Evolutionary conservation across 2,329 filamentous ascomycete genomes (phyloP).

Genomic region (Pseudogymnoascus pannorum): DNA sequence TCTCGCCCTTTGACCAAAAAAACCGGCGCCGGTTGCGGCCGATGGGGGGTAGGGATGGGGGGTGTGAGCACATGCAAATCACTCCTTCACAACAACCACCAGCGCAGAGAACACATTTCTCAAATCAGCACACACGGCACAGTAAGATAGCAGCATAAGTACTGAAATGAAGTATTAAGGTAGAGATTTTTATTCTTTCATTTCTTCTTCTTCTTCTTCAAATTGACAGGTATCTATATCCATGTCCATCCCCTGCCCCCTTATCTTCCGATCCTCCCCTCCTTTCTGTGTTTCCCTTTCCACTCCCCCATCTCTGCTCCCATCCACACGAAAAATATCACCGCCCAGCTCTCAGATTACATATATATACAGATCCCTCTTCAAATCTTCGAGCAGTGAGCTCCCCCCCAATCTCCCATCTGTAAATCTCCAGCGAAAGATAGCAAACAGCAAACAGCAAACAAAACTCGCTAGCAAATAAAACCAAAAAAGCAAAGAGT

Average conservation of each 20-base stretch:
- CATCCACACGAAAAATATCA: background rate
- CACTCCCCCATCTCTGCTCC: background rate
- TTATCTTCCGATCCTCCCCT: background rate
- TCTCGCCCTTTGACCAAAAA: too few relatives aligned
- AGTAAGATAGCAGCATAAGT: too few relatives aligned
- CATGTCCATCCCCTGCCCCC: background rate
- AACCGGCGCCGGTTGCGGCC: background rate
- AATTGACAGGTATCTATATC: too few relatives aligned
- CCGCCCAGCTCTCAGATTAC: constrained; percentile 1
- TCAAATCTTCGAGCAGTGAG: constrained; percentile 1
- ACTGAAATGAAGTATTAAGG: too few relatives aligned
- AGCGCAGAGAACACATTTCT: too few relatives aligned
- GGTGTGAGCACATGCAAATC: background rate
- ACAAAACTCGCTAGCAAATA: background rate
- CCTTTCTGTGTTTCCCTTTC: background rate
- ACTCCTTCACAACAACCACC: background rate
- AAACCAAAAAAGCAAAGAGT: background rate
- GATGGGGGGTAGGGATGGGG: background rate
- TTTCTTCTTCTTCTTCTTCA: background rate
- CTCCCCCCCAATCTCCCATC: background rate
- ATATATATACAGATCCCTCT: background rate
- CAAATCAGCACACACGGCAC: too few relatives aligned
- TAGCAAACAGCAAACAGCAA: background rate
- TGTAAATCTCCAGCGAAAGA: background rate
- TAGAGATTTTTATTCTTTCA: background rate